Evolutionary conservation across 306 rosid genomes (phyloP), one percentile per base, ranked within the genome.

Genomic region (Trifolium dubium): DNA sequence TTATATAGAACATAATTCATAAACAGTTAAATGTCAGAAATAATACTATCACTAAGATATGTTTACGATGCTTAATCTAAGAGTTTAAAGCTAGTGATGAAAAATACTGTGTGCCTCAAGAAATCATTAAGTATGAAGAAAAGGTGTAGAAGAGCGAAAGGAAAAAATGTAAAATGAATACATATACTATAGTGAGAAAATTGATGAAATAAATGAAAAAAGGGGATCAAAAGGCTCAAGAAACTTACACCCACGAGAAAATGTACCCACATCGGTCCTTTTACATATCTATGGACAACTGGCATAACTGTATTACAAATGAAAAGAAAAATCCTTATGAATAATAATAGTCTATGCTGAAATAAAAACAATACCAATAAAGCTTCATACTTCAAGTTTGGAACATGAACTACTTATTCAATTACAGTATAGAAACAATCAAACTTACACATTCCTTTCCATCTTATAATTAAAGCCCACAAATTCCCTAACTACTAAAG

Each of bases 181-280:
- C n/a, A 56, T 59, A 28, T n/a, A n/a, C n/a, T n/a, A n/a, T 62
- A 10, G 40, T n/a, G 0, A 47, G 39, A 50, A 44, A 53, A 63
- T 58, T 18, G 28, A 61, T 18, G 35, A 67, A 49, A 29, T 29
- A 58, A 10, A 55, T 43, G 28, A 19, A 29, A 34, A 10, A 32
- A 6, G 28, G n/a, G 62, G 23, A 17, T 66, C 64, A 32, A 59
- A 76, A 47, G 78, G 75, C 49, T 77, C 17, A 41, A 56, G 77
- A 78, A 78, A 71, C 97, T 87, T 89, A 93, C 97, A 30, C 97
- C 98, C 71, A 91, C 41, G 64, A 93, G 86, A 82, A 91, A 93
- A 84, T 93, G 98, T 81, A 93, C 58, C 97, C 96, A 93, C 96
- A 93, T 93, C 5, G 97, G 96, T 65, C 98, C 98, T 82, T 91